phyloP scores from a whole-genome alignment of 352 stramenopile genomes.

The Phytophthora europaea region DNA sequence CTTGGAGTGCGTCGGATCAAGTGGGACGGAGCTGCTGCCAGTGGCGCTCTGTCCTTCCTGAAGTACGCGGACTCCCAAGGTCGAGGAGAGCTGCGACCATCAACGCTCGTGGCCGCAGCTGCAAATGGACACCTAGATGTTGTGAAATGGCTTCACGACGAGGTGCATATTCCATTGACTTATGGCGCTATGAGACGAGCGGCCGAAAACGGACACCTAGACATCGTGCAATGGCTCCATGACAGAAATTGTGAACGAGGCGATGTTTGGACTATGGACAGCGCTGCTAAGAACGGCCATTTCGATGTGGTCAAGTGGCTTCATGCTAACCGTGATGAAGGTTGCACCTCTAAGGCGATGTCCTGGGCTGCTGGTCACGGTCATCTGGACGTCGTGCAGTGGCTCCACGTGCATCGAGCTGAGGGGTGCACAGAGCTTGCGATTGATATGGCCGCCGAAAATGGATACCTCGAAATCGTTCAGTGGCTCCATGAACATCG shows the following conservation, averaged over 20 bases:
- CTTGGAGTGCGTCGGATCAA: conserved; percentile 14
- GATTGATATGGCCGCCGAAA: conserved; percentile 28
- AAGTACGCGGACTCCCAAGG: conserved; percentile 28
- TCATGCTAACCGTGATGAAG: conserved; percentile 31
- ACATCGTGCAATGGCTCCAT: conserved; percentile 36
- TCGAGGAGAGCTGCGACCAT: conserved; percentile 6
- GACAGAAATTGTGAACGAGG: conserved; percentile 12
- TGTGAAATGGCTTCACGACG: conserved; percentile 29
- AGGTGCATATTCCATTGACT: conserved; percentile 19
- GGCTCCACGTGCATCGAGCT: conserved; percentile 24
- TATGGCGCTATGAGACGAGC: conserved; percentile 33
- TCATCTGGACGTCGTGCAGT: conserved; percentile 34
- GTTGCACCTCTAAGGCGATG: conserved; percentile 37
- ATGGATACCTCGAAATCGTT: conserved; percentile 21
- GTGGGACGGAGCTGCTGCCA: conserved; percentile 21
- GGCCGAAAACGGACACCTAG: conserved; percentile 26
- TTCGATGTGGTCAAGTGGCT: conserved; percentile 37
- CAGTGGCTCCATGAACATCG: conserved; percentile 32
- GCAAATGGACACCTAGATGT: conserved; percentile 35
- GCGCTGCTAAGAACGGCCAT: conserved; percentile 21
- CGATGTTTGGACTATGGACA: conserved; percentile 23
- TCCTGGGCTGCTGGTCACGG: conserved; percentile 26
- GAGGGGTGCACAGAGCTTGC: conserved; percentile 29
- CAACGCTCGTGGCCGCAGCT: conserved; percentile 25
- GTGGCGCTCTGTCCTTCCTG: conserved; percentile 29